These are phyloP conservation scores for Tricharina praecox DNA, from an alignment of 495 filamentous ascomycete genomes.

Conservation along the genomic window DNA sequence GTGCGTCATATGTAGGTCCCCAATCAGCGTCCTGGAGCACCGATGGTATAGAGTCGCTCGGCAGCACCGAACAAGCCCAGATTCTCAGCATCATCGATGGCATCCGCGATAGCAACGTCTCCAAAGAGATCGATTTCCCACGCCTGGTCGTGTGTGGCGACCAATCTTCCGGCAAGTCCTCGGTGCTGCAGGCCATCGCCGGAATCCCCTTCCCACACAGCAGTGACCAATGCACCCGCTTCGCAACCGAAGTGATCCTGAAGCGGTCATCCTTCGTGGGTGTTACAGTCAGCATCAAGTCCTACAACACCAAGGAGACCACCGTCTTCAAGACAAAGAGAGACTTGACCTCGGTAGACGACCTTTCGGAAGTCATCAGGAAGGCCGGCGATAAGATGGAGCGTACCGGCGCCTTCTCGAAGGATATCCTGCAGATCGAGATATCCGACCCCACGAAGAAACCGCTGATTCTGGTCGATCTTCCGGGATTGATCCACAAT, in stretches of 20 bases:
- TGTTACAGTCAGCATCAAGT: slow-evolving; percentile 30
- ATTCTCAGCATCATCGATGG: too few species aligned
- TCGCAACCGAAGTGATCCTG: slow-evolving; percentile 35
- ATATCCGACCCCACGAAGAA: slow-evolving; percentile 32
- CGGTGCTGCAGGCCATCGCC: slow-evolving; percentile 28
- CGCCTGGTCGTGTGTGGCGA: slow-evolving; percentile 33
- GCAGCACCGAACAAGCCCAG: too few species aligned
- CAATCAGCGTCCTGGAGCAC: too few species aligned
- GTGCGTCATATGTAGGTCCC: too few species aligned
- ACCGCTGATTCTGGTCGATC: slow-evolving; percentile 37
- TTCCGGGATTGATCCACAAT: slow-evolving; percentile 37
- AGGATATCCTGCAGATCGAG: slow-evolving; percentile 36
- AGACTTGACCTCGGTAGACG: slow-evolving; percentile 14
- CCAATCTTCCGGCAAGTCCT: slow-evolving; percentile 29
- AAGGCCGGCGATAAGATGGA: not conserved
- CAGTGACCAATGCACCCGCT: slow-evolving; percentile 30
- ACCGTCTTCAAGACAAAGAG: slow-evolving; percentile 6
- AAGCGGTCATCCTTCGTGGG: slow-evolving; percentile 25
- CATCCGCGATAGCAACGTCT: too few species aligned
- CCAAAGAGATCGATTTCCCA: too few species aligned
- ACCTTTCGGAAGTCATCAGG: not conserved
- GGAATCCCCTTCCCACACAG: slow-evolving; percentile 28
- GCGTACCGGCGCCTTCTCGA: too few species aligned
- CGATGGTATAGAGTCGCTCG: too few species aligned
- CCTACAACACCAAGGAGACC: slow-evolving; percentile 7